These are phyloP conservation scores for Stagonosporopsis chrysanthemi DNA, from an alignment of 2,329 filamentous ascomycete genomes.

Conservation along the genomic window DNA sequence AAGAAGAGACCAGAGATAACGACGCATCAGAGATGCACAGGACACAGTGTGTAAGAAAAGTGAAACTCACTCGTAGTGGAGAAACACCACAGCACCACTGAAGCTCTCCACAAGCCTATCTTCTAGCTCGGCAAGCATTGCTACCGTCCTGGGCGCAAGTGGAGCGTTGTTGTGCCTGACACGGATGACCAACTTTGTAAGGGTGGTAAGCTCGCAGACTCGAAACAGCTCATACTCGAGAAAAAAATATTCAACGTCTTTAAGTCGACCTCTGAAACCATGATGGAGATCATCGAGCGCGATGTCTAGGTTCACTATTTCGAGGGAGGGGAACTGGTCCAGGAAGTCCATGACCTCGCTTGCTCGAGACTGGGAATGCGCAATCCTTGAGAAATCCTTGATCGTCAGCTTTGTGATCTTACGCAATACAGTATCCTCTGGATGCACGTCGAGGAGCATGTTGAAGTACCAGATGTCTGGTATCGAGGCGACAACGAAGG, in stretches of 20 bases:
- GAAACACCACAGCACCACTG: background rate
- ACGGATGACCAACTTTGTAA: background rate
- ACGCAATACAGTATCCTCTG: background rate
- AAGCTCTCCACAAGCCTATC: background rate
- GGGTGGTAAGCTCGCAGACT: background rate
- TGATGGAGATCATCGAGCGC: background rate
- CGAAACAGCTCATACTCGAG: background rate
- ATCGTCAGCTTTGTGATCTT: background rate
- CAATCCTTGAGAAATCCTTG: background rate
- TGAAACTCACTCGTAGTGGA: background rate
- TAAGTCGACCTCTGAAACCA: slow-evolving; percentile 1
- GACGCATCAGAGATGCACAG: no score
- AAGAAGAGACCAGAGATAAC: no score
- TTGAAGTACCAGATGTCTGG: background rate
- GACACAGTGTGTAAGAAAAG: no score
- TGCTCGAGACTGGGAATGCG: background rate
- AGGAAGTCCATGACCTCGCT: slow-evolving; percentile 3
- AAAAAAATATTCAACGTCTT: background rate
- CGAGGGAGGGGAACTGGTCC: background rate
- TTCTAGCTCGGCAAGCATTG: no score
- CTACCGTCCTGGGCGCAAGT: no score
- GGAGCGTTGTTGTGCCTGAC: background rate
- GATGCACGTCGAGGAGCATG: background rate
- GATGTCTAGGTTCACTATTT: background rate
- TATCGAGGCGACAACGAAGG: background rate